Evolutionary conservation across 1,284 basidiomycete species (phyloP), one percentile per base, ranked within the genome.

Genomic region (Ganoderma sinense): DNA sequence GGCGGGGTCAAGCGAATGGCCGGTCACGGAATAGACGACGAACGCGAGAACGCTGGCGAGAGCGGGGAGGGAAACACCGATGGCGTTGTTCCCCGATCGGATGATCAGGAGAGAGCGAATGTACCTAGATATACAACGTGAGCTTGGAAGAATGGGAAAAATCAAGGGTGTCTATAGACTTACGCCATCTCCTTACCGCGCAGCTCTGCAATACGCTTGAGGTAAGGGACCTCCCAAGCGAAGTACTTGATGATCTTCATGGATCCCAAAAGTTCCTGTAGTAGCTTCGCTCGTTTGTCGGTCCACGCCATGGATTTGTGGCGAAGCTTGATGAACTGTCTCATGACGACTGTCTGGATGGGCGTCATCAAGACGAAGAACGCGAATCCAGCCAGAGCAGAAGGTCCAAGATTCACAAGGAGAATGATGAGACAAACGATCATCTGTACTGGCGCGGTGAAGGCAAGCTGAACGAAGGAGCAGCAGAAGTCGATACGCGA

Each of bases 241-340:
- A 96, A 95, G 80, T 93, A 92, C 80, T 97, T 98, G 85, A 97
- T 94, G 67, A 97, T 87, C 75, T 94, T 91, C 88, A 97, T 96
- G 0, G 94, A 94, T 23, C 91, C 90, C 2, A 97, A 81, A 4
- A 97, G 84, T 75, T 97, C 95, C 78, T 95, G 94, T 7, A 97
- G 85, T 2, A 96, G 81, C 75, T 94, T 94, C 6, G 93, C 91
- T 18, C 96, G 87, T 74, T 93, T 93, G 78, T 98, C 97, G 73
- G 97, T 98, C 94, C 94, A 98, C 3, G 83, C 79, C 94, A 98
- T 97, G 55, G 91, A 90, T 77, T 92, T 92, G 70, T 86, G 85
- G 20, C 97, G 88, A 60, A 93, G 79, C 2, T 78, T 80, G 79
- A 97, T 95, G 62, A 97, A 85, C 18, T 82, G 83, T 79, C 91